A percentile compares a stretch with the other conserved stretches of the same genome.
These are phyloP conservation scores for Solanum boliviense DNA, from an alignment of 257 asterid genomes.

Conservation along the genomic window DNA sequence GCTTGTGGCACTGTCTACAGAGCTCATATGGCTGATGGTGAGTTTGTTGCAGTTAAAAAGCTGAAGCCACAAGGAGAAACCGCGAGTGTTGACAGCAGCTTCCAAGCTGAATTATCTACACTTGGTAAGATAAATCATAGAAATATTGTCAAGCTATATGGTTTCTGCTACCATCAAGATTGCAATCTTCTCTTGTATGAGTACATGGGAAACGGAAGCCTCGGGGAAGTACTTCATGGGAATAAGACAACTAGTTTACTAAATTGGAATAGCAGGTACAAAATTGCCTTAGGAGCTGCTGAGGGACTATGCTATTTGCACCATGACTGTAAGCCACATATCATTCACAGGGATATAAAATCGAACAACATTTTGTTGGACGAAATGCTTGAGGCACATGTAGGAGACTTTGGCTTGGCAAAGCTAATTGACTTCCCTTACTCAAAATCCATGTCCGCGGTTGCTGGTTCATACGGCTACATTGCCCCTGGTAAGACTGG, in stretches of 20 bases:
- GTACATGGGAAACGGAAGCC: constrained; percentile 79
- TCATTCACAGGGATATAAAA: constrained; percentile 76
- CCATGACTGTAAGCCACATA: constrained; percentile 73
- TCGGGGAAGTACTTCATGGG: constrained; percentile 62
- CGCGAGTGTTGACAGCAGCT: constrained; percentile 55
- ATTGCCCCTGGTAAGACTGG: constrained; percentile 75
- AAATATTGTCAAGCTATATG: constrained; percentile 62
- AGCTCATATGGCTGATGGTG: constrained; percentile 57
- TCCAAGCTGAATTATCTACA: constrained; percentile 79
- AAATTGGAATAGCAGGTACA: constrained; percentile 62
- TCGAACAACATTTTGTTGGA: constrained; percentile 80
- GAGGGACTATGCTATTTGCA: constrained; percentile 80
- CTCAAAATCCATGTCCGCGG: constrained; percentile 87
- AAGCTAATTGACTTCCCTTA: constrained; percentile 62
- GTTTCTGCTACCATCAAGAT: constrained; percentile 73
- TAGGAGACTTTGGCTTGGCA: constrained; percentile 88
- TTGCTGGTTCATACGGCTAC: constrained; percentile 93
- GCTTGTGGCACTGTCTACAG: constrained; percentile 86
- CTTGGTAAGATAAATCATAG: constrained; percentile 74
- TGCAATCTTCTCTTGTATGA: constrained; percentile 63
- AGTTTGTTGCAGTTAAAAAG: constrained; percentile 66
- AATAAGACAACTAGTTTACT: constrained; percentile 26
- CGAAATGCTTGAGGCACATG: constrained; percentile 66
- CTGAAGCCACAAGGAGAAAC: constrained; percentile 50
- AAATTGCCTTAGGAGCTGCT: constrained; percentile 79